A percentile compares a stretch with the other conserved stretches of the same genome.
Conservation (phyloP, 805 yeast genomes). For the Lipomyces yamadae region DNA sequence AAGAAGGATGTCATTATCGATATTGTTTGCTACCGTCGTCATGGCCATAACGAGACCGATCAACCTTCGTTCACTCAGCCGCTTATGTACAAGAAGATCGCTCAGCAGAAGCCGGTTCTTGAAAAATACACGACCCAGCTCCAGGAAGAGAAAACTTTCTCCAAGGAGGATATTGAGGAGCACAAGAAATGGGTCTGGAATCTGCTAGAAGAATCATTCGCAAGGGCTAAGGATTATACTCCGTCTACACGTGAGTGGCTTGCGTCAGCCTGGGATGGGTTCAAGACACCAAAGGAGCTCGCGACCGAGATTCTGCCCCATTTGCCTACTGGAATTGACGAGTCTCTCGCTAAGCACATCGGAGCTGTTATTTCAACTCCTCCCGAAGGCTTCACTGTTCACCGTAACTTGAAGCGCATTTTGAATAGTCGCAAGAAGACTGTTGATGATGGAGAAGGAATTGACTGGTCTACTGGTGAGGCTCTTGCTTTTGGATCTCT, state of each 20-base stretch:
- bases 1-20: conserved; percentile 96
- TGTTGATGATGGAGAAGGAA: conserved; percentile 85
- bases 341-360: conserved; percentile 68
- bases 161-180: conserved; percentile 87
- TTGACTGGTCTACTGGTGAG: conserved; percentile 99
- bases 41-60: conserved; percentile 99
- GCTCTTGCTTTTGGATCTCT: conserved; percentile 96
- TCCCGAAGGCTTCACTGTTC: conserved; percentile 87
- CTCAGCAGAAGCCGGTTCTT: conserved; percentile 84
- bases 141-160: conserved; percentile 84
- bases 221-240: conserved; percentile 83
- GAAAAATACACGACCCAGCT: conserved; percentile 83
- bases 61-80: conserved; percentile 99
- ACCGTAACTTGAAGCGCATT: conserved; percentile 95
- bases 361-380: conserved; percentile 80
- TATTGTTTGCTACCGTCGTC: conserved; percentile 96
- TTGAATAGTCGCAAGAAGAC: conserved; percentile 85
- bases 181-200: conserved; percentile 99
- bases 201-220: conserved; percentile 85
- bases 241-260: conserved; percentile 97
- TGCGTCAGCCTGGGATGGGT: conserved; percentile 98
- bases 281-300: conserved; percentile 95
- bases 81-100: conserved; percentile 89
- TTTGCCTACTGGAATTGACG: conserved; percentile 90
- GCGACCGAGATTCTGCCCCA: conserved; percentile 96